phyloP scores from a whole-genome alignment of 371 early-diverging fungal genomes.

The Mucor circinelloides region DNA sequence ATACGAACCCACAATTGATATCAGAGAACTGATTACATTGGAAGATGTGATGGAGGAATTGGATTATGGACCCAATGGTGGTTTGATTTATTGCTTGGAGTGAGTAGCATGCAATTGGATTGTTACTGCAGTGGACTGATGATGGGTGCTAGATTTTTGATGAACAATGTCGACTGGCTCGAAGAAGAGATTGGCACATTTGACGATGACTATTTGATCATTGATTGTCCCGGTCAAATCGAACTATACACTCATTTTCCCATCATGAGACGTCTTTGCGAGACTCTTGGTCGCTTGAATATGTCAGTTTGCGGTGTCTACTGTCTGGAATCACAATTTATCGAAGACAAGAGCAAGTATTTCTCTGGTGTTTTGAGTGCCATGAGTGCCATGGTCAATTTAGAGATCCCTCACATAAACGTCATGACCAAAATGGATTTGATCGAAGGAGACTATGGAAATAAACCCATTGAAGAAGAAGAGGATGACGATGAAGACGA shows the following conservation, averaged over 20 bases:
- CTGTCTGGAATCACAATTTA: slow-evolving; percentile 91
- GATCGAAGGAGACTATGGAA: slow-evolving; percentile 57
- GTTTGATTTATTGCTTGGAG: slow-evolving; percentile 96
- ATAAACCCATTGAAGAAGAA: slow-evolving; percentile 29
- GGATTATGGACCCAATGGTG: slow-evolving; percentile 99
- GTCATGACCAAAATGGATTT: slow-evolving; percentile 98
- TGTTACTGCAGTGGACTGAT: neutral
- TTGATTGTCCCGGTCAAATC: slow-evolving; percentile 99
- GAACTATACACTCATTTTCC: slow-evolving; percentile 99
- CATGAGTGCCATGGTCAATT: slow-evolving; percentile 93
- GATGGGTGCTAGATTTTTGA: slow-evolving; percentile 59
- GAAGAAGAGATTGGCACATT: slow-evolving; percentile 90
- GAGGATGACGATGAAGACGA: slow-evolving; percentile 29
- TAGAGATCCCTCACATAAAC: slow-evolving; percentile 96
- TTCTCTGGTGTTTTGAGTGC: slow-evolving; percentile 94
- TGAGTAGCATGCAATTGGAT: slow-evolving; percentile 22
- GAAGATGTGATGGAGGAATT: slow-evolving; percentile 99
- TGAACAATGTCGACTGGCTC: slow-evolving; percentile 96
- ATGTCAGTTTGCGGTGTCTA: slow-evolving; percentile 91
- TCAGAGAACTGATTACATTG: slow-evolving; percentile 93
- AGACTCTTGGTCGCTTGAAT: slow-evolving; percentile 67
- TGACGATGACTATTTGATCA: slow-evolving; percentile 94
- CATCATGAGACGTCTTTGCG: slow-evolving; percentile 86
- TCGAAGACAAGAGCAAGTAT: slow-evolving; percentile 93
- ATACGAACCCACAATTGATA: slow-evolving; percentile 90